Evolutionary conservation across 495 filamentous ascomycete species (phyloP).

Genomic region (Viridothelium virens): DNA sequence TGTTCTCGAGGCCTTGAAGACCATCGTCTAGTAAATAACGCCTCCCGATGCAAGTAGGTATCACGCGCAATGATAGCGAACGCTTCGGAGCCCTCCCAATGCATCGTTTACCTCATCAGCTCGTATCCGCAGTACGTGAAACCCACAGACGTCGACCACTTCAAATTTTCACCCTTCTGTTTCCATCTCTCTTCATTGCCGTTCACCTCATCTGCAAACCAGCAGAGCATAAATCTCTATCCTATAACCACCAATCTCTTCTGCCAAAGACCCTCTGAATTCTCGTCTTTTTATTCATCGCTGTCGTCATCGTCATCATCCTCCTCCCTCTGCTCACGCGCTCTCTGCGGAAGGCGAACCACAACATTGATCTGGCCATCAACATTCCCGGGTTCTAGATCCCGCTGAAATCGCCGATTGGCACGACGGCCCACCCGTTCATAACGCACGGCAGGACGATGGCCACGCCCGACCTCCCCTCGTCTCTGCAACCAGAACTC

Average conservation of each 20-base stretch:
- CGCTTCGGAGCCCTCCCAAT: neutral
- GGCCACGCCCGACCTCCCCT: neutral
- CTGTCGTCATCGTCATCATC: too few relatives aligned
- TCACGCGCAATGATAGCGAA: neutral
- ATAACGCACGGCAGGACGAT: neutral
- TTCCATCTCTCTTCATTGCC: neutral
- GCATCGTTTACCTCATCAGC: neutral
- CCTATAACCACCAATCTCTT: too few relatives aligned
- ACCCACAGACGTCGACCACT: constrained; percentile 14
- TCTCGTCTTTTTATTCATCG: too few relatives aligned
- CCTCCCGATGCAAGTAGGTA: neutral
- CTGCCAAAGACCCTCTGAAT: too few relatives aligned
- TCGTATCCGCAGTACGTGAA: neutral
- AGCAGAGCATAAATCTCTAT: neutral
- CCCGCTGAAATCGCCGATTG: too few relatives aligned
- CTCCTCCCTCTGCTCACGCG: too few relatives aligned
- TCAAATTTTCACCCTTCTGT: neutral
- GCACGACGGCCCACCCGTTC: neutral
- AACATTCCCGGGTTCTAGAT: too few relatives aligned
- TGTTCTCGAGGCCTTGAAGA: neutral
- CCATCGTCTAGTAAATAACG: neutral
- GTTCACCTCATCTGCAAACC: neutral
- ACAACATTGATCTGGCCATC: too few relatives aligned
- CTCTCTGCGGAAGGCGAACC: too few relatives aligned
- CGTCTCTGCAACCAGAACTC: neutral